These are phyloP conservation scores for Chlorella variabilis DNA, from an alignment of 163 green algal species.

Conservation along the genomic window DNA sequence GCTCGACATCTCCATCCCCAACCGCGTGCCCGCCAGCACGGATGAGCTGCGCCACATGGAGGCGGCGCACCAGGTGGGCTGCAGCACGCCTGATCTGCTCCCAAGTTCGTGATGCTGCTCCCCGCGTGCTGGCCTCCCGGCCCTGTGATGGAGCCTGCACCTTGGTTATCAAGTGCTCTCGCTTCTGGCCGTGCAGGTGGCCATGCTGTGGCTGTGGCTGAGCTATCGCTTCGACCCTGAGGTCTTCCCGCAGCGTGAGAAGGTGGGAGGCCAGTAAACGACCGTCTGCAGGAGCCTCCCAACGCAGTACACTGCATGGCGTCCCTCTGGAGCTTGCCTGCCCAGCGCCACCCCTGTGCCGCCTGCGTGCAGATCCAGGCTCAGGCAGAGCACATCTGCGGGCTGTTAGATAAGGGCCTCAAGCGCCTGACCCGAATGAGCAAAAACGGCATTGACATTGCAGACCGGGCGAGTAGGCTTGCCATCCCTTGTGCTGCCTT, in stretches of 20 bases:
- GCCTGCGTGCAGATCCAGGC: constrained; percentile 10
- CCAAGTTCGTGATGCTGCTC: too few species aligned
- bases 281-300: too few species aligned
- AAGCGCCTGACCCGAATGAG: constrained; percentile 32
- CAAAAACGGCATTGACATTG: constrained; percentile 38
- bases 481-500: background rate
- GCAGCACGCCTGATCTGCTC: background rate
- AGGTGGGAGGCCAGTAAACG: constrained; percentile 26
- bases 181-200: constrained; percentile 49
- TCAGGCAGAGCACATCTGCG: constrained; percentile 41
- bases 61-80: constrained; percentile 42
- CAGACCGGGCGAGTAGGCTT: background rate
- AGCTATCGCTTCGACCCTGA: constrained; percentile 68
- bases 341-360: background rate
- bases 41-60: constrained; percentile 58
- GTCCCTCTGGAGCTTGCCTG: too few species aligned
- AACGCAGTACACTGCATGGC: too few species aligned
- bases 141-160: too few species aligned
- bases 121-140: too few species aligned
- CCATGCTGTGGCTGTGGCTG: constrained; percentile 80
- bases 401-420: constrained; percentile 54
- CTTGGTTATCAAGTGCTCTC: too few species aligned
- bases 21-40: constrained; percentile 29
- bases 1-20: constrained; percentile 45
- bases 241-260: constrained; percentile 56